Evolutionary conservation across 2,329 filamentous ascomycete genomes (phyloP), one percentile per base, ranked within the genome.

Genomic region (Botrytis cinerea): DNA sequence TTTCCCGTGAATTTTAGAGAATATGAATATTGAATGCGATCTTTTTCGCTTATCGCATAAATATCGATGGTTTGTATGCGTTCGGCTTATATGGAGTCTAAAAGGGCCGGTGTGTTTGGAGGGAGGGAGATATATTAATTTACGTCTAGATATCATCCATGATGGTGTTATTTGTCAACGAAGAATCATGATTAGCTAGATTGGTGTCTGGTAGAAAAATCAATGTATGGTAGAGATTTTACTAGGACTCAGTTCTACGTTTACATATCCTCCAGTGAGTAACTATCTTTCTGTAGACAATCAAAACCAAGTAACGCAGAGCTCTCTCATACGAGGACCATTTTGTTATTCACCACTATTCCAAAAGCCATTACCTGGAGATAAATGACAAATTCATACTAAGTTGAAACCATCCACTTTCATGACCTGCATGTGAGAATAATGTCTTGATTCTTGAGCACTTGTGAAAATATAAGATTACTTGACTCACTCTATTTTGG

Each of bases 71-170:
- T 25, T 38, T 4, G 32, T 38, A 38, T 59, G 9, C 16, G 22
- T 4, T 32, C 16, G 18, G n/a, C 10, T 2, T 18, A 2, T 2
- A 18, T 1, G 9, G 28, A 10, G 16, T 32, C 8, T 32, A 9
- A 32, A 10, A 9, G 2, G 28, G 8, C 28, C 18, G 28, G 2
- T n/a, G 9, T 10, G 16, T 16, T 54, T 16, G 20, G 48, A 54
- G 25, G 5, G 1, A 16, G 2, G 46, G 46, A 5, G 48, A 38
- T 2, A 7, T 16, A 0, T 12, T 14, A 4, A 2, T 51, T 10
- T 7, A n/a, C 1, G n/a, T 14, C 48, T 51, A 7, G 14, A 51
- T 2, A 25, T n/a, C 25, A n/a, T n/a, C 9, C 46, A 48, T 25
- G 3, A 2, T 1, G 46, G 9, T 25, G 22, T 25, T 22, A 10